phyloP scores from a whole-genome alignment of 805 yeast genomes.

The Zygosaccharomyces gambellarensis region DNA sequence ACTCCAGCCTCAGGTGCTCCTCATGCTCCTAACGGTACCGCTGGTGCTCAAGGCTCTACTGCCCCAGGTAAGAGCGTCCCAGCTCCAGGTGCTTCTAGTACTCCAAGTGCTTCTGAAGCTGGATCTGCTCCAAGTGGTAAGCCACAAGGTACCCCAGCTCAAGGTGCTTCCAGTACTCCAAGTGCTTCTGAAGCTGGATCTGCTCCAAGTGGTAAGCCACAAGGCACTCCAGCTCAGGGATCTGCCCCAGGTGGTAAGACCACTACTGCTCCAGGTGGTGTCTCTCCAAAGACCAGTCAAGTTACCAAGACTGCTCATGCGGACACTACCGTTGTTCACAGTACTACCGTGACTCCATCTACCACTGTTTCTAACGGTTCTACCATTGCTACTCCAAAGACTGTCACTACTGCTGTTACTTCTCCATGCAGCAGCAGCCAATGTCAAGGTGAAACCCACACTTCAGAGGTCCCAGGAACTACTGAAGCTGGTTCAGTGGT shows the following conservation, averaged over 20 bases:
- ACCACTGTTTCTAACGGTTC: constrained; percentile 1
- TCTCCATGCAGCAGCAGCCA: constrained; percentile 1
- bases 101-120: neutral
- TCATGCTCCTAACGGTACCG: no score
- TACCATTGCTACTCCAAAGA: neutral
- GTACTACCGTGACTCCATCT: constrained; percentile 4
- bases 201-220: neutral
- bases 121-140: neutral
- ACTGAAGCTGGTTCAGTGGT: neutral
- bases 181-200: neutral
- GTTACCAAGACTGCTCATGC: constrained; percentile 5
- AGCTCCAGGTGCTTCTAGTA: neutral
- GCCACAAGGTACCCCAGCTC: neutral
- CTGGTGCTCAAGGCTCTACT: neutral
- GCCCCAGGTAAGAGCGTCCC: neutral
- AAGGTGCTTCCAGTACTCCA: neutral
- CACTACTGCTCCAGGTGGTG: neutral
- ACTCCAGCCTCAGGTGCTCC: neutral
- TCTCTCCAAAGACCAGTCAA: constrained; percentile 1
- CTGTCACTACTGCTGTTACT: constrained; percentile 1
- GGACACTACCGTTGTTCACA: constrained; percentile 2
- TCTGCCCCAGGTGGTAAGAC: neutral
- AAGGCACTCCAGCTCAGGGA: neutral
- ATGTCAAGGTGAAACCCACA: neutral
- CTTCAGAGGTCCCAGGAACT: neutral